Percentiles rank a stretch among this genome's conserved stretches.
Conservation (phyloP, 2,329 filamentous ascomycete species). For the Aspergillus awamori region DNA sequence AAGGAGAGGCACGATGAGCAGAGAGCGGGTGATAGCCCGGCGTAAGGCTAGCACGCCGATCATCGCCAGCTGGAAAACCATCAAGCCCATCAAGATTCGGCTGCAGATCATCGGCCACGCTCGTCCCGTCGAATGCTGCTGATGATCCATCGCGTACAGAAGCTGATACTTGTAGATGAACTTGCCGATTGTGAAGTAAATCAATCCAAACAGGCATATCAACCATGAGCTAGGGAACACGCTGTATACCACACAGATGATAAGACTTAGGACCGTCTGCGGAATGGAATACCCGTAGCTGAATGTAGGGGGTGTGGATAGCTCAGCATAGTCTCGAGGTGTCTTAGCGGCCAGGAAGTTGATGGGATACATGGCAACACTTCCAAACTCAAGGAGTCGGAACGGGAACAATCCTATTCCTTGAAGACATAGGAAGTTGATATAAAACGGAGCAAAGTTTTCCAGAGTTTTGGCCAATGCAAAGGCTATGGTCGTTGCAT, state of each 20-base stretch:
- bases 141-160: conserved; percentile 97
- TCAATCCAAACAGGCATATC: conserved; percentile 74
- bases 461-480: conserved; percentile 76
- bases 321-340: conserved; percentile 82
- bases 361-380: conserved; percentile 80
- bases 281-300: conserved; percentile 96
- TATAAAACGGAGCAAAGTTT: conserved; percentile 79
- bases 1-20: conserved; percentile 74
- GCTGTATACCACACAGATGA: conserved; percentile 94
- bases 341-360: conserved; percentile 78
- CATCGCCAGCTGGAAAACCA: conserved; percentile 90
- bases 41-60: conserved; percentile 79
- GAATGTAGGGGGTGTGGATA: conserved; percentile 81
- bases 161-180: conserved; percentile 73
- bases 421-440: conserved; percentile 91
- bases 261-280: conserved; percentile 88
- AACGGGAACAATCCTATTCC: conserved; percentile 93
- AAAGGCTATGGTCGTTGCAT: conserved; percentile 76
- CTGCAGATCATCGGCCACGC: conserved; percentile 98
- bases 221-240: conserved; percentile 78
- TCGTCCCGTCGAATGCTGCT: conserved; percentile 69
- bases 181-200: conserved; percentile 57
- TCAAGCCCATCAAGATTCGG: conserved; percentile 79
- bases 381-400: conserved; percentile 85
- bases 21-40: conserved; percentile 71